These are phyloP conservation scores for Porodaedalea pini DNA, from an alignment of 1,284 basidiomycete species.

Conservation along the genomic window DNA sequence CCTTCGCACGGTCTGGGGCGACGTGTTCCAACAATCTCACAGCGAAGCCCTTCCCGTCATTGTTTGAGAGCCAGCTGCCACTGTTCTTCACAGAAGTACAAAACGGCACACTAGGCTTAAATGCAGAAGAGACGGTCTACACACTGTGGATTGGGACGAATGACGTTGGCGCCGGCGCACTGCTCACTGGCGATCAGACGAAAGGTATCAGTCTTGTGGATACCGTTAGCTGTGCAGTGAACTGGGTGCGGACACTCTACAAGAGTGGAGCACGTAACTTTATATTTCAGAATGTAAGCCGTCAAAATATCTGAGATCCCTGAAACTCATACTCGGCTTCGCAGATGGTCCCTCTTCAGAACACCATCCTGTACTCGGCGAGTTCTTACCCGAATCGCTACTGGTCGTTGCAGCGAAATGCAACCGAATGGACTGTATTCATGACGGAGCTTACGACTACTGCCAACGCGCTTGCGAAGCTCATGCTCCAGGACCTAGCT, in stretches of 20 bases:
- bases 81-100: constrained; percentile 32
- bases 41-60: constrained; percentile 34
- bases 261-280: constrained; percentile 44
- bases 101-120: constrained; percentile 28
- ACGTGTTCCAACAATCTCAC: constrained; percentile 44
- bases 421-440: constrained; percentile 38
- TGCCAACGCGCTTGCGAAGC: constrained; percentile 34
- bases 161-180: constrained; percentile 38
- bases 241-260: constrained; percentile 39
- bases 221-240: constrained; percentile 38
- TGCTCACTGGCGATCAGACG: constrained; percentile 38
- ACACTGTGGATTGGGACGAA: constrained; percentile 51
- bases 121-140: constrained; percentile 39
- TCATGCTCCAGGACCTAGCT: constrained; percentile 32
- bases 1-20: constrained; percentile 42
- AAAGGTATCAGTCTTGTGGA: constrained; percentile 41
- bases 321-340: not conserved
- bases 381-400: constrained; percentile 36
- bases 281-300: constrained; percentile 44
- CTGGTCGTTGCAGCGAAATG: constrained; percentile 35
- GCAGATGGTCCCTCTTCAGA: constrained; percentile 35
- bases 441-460: constrained; percentile 35
- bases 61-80: constrained; percentile 40
- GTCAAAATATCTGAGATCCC: not conserved
- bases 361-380: constrained; percentile 33